Evolutionary conservation across 192 early-diverging fungal genomes (phyloP), one percentile per base, ranked within the genome.

Genomic region (Radiomyces spectabilis): DNA sequence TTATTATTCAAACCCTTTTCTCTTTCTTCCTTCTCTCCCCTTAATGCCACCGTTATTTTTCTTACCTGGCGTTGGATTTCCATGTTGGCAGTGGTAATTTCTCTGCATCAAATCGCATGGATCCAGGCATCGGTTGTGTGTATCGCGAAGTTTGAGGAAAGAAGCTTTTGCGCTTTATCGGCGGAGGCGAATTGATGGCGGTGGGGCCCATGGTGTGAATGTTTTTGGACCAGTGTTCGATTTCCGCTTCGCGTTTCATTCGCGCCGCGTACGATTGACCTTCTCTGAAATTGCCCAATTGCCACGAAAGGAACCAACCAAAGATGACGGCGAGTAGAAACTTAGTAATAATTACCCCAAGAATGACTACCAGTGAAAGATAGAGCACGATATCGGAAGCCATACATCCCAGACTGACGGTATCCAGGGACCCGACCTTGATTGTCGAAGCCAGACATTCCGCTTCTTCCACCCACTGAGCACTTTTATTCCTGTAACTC

Each of bases 251-350:
- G 45, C 85, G 80, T 41, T 75, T 74, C 50, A 79, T 77, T 25
- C 79, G 80, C 21, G 77, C 82, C 49, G 77, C 73, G 34, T 83
- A 80, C 32, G 82, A 51, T 19, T 31, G 72, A 29, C 81, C 77
- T 53, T 74, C 61, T 18, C 74, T 73, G 30, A 93, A 79, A 61
- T 79, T 77, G 9, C 92, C 92, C n/a, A 95, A 71, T 29, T 78
- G 65, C 59, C 83, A 74, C 22, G 82, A 81, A 54, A 92, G 67
- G 65, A 88, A 78, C 91, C 91, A 93, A 25, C 81, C 80, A 72
- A 92, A 93, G 31, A 80, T 65, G 24, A 92, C 66, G 0, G 92
- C 90, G 56, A 88, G 70, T 53, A 75, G 61, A 55, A 94, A 94
- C 64, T 82, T 85, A 48, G 79, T 75, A 24, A 82, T 60, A 41